Percentiles rank a stretch among this genome's conserved stretches.
Conservation (phyloP, 2,329 filamentous ascomycete species). For the Apiospora hydei region DNA sequence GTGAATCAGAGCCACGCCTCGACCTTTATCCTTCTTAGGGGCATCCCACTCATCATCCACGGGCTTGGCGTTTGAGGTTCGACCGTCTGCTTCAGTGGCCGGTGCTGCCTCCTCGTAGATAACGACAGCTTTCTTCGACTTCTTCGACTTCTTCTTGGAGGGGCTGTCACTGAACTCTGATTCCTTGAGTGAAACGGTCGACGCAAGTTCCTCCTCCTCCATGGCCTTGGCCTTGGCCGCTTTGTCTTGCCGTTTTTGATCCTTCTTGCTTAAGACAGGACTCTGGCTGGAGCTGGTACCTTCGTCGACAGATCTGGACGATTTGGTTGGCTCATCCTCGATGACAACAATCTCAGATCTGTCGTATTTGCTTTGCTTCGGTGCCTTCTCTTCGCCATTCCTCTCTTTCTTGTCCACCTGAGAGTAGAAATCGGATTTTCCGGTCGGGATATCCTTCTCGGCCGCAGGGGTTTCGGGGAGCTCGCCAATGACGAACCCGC, state of each 20-base stretch:
- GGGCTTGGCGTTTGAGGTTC: not conserved
- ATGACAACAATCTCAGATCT: slow-evolving; percentile 35
- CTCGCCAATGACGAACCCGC: slow-evolving; percentile 58
- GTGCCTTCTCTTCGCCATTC: slow-evolving; percentile 48
- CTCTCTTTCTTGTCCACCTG: slow-evolving; percentile 43
- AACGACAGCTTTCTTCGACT: slow-evolving; percentile 37
- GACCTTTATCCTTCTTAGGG: slow-evolving; percentile 24
- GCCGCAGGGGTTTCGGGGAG: slow-evolving; percentile 50
- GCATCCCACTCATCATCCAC: slow-evolving; percentile 7
- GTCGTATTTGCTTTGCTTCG: slow-evolving; percentile 36
- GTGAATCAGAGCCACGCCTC: slow-evolving; percentile 16
- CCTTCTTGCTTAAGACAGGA: slow-evolving; percentile 45
- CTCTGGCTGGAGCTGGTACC: slow-evolving; percentile 37
- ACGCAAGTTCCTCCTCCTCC: slow-evolving; percentile 6
- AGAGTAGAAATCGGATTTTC: slow-evolving; percentile 36
- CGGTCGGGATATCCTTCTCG: slow-evolving; percentile 39
- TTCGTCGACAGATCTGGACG: slow-evolving; percentile 38
- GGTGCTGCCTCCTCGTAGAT: slow-evolving; percentile 34
- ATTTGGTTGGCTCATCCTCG: slow-evolving; percentile 28
- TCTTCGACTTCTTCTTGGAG: slow-evolving; percentile 37
- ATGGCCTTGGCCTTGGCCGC: slow-evolving; percentile 39
- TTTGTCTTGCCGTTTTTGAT: slow-evolving; percentile 53
- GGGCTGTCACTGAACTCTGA: slow-evolving; percentile 35
- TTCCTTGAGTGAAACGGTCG: slow-evolving; percentile 32
- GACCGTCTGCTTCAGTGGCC: slow-evolving; percentile 21